phyloP scores from a whole-genome alignment of 1,139 yeast species.

The Saccharomyces hybrid region DNA sequence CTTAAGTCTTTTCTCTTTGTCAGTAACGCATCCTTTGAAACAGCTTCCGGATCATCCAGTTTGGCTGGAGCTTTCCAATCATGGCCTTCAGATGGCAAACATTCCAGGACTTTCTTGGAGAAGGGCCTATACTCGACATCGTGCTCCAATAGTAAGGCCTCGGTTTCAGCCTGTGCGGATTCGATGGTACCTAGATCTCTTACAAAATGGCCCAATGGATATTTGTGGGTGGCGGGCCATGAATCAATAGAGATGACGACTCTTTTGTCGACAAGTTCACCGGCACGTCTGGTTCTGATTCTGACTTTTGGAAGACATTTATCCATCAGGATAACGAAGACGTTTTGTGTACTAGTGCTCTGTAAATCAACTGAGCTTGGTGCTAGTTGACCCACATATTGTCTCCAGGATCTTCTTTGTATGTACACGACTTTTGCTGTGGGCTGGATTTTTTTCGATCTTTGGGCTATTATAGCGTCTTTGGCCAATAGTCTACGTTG shows the following conservation, averaged over 20 bases:
- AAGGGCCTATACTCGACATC: conserved; percentile 97
- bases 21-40: conserved; percentile 46
- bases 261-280: conserved; percentile 74
- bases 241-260: conserved; percentile 87
- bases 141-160: conserved; percentile 85
- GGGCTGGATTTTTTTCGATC: conserved; percentile 58
- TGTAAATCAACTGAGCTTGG: conserved; percentile 62
- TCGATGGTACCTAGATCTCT: conserved; percentile 85
- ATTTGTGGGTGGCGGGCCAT: conserved; percentile 80
- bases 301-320: conserved; percentile 79
- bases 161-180: conserved; percentile 92
- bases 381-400: conserved; percentile 90
- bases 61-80: conserved; percentile 82
- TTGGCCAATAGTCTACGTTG: conserved; percentile 70
- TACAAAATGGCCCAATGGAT: conserved; percentile 93
- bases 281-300: conserved; percentile 80
- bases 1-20: conserved; percentile 74
- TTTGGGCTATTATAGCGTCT: conserved; percentile 62
- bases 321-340: conserved; percentile 86
- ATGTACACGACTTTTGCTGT: conserved; percentile 90
- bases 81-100: conserved; percentile 89
- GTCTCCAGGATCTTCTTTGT: conserved; percentile 88
- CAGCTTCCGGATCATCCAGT: conserved; percentile 42
- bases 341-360: conserved; percentile 54
- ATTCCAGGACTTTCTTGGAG: conserved; percentile 82